Conservation (phyloP, 768 basidiomycete species). For the Coprinopsis strossmayeri region DNA sequence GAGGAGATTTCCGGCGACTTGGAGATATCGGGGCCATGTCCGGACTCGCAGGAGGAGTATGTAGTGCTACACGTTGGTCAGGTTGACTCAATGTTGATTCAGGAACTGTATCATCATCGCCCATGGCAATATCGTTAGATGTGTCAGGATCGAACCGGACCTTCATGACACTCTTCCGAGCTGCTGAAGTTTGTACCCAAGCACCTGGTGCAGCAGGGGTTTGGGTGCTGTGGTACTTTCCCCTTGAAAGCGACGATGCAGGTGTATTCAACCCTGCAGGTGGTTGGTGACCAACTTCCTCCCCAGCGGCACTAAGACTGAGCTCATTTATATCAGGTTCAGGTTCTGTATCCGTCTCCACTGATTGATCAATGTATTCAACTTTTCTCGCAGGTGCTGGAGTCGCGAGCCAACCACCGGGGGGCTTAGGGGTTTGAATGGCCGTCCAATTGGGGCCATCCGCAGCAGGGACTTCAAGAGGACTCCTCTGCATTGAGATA, state of each 20-base stretch:
- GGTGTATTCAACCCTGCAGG: conserved; percentile 39
- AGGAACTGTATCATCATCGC: conserved; percentile 14
- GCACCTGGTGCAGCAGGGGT: conserved; percentile 69
- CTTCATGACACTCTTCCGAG: conserved; percentile 54
- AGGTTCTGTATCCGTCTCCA: conserved; percentile 9
- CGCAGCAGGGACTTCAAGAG: conserved; percentile 2
- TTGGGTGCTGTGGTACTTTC: conserved; percentile 36
- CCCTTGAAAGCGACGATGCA: conserved; percentile 41
- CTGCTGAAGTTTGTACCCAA: conserved; percentile 54
- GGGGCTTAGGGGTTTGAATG: conserved; percentile 25
- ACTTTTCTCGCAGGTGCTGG: conserved; percentile 15
- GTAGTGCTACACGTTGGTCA: conserved; percentile 19
- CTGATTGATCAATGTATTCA: conserved; percentile 9
- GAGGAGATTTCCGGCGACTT: conserved; percentile 37
- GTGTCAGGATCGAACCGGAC: conserved; percentile 61
- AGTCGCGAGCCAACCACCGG: conserved; percentile 32
- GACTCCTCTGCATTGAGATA: conserved; percentile 7
- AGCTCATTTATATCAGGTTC: not conserved
- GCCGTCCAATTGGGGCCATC: conserved; percentile 4
- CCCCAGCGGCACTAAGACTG: conserved; percentile 1
- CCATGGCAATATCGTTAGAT: conserved; percentile 16
- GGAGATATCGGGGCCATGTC: conserved; percentile 12
- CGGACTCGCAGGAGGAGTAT: conserved; percentile 14
- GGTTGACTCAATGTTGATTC: conserved; percentile 7
- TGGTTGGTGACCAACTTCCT: conserved; percentile 13